Evolutionary conservation across 768 basidiomycete genomes (phyloP), one percentile per base, ranked within the genome.

Genomic region (Mycena alexandri): DNA sequence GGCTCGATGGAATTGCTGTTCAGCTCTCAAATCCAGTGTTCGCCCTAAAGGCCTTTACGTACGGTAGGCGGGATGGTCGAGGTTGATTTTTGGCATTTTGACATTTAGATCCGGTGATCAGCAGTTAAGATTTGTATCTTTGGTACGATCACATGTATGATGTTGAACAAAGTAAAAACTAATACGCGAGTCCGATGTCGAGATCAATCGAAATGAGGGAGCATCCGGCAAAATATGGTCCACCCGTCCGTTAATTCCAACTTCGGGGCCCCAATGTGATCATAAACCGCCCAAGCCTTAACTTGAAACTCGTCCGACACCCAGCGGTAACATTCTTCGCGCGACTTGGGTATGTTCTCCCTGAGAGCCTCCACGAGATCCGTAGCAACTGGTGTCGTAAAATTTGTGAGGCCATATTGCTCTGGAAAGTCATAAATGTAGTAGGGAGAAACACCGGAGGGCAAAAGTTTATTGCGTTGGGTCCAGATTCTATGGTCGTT

Each of bases 401-500:
- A 51, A 21, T 64, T 41, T 14, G 42, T 51, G 5, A 71, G 41
- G 9, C 70, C 66, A 43, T 48, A 71, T 16, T 53, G 48, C 48
- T 64, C 36, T 5, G 65, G 69, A 55, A 56, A 59, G 6, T 71
- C 44, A n/a, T 62, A 63, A 16, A 71, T 56, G 13, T 57, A 36
- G 14, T 51, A 33, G 0, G 69, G 61, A 25, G 61, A 48, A 14
- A 63, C 61, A 12, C 61, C 69, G 9, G 65, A 67, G 6, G 69
- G 69, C 33, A 71, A 34, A 3, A 36, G 24, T 54, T 71, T 71
- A 21, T 62, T 43, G 12, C 43, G 25, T 36, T 70, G 65, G 16
- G 51, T 53, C 24, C 61, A 61, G 8, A 38, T 64, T 34, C 50
- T 56, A 65, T 76, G 76, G 34, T 58, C 68, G 46, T 75, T 77